Conservation (phyloP, 352 stramenopile species). For the Phytophthora uliginosa region DNA sequence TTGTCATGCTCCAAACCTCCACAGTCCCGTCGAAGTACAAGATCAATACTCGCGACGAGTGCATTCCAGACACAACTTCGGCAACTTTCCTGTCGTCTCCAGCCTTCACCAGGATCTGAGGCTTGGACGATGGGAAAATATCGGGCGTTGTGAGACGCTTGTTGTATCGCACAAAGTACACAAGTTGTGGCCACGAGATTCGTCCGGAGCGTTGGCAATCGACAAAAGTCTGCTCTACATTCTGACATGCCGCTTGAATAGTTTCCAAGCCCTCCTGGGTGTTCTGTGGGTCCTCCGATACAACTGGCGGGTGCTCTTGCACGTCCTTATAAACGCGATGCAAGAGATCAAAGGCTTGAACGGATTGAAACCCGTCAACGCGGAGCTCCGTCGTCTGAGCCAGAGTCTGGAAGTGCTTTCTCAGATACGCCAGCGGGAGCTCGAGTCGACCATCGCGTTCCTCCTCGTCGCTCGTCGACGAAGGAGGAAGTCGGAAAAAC, state of each 20-base stretch:
- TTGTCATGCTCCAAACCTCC: constrained; percentile 18
- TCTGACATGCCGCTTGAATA: constrained; percentile 2
- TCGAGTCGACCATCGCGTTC: constrained; percentile 6
- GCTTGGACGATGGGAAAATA: constrained; percentile 9
- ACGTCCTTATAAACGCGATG: constrained; percentile 19
- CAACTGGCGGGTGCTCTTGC: constrained; percentile 13
- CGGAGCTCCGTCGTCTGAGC: not conserved
- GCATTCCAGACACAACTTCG: constrained; percentile 20
- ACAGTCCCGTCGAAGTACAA: constrained; percentile 32
- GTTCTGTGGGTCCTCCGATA: constrained; percentile 14
- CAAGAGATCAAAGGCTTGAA: constrained; percentile 11
- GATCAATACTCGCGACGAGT: constrained; percentile 13
- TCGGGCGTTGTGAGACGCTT: constrained; percentile 17
- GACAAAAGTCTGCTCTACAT: constrained; percentile 14
- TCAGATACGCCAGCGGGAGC: constrained; percentile 22
- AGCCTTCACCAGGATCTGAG: not conserved
- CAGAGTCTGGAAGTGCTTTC: constrained; percentile 21
- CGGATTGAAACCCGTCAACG: constrained; percentile 19
- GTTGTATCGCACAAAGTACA: constrained; percentile 30
- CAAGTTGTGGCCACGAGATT: constrained; percentile 29
- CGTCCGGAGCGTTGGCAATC: not conserved
- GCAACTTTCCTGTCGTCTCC: constrained; percentile 15
- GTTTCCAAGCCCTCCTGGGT: constrained; percentile 11
- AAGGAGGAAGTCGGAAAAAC: constrained; percentile 17
- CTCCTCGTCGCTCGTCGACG: not conserved